phyloP scores from a whole-genome alignment of 2,329 filamentous ascomycete genomes.

The Epichloe uncinata region DNA sequence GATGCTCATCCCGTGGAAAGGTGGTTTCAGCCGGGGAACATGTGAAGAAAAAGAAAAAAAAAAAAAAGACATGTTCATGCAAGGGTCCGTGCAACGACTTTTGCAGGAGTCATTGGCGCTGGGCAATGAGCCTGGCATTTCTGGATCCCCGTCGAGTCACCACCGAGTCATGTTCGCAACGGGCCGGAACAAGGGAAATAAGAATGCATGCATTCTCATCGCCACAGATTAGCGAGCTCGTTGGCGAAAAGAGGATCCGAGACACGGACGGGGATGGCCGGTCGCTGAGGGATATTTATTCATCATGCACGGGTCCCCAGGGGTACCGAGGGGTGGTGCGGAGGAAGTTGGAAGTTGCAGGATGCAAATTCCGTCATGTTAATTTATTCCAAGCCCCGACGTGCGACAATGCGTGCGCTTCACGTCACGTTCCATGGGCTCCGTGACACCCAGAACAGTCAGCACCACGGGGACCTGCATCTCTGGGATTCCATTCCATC shows the following conservation, averaged over 20 bases:
- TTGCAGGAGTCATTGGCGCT: not conserved
- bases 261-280: not conserved
- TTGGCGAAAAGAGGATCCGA: not conserved
- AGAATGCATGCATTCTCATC: not conserved
- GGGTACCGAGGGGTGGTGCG: no score
- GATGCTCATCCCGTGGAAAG: no score
- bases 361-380: not conserved
- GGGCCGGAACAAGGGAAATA: not conserved
- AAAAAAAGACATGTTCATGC: not conserved
- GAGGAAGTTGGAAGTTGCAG: no score
- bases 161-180: not conserved
- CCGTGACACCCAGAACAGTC: no score
- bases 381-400: not conserved
- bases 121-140: not conserved
- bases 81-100: not conserved
- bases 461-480: no score
- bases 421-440: not conserved
- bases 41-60: no score
- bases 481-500: no score
- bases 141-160: not conserved
- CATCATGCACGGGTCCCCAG: not conserved
- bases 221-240: not conserved
- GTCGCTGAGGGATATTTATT: not conserved
- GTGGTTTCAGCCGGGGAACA: no score
- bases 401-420: not conserved